phyloP scores from a whole-genome alignment of 192 early-diverging fungal genomes.

The Neocallimastix lanati region DNA sequence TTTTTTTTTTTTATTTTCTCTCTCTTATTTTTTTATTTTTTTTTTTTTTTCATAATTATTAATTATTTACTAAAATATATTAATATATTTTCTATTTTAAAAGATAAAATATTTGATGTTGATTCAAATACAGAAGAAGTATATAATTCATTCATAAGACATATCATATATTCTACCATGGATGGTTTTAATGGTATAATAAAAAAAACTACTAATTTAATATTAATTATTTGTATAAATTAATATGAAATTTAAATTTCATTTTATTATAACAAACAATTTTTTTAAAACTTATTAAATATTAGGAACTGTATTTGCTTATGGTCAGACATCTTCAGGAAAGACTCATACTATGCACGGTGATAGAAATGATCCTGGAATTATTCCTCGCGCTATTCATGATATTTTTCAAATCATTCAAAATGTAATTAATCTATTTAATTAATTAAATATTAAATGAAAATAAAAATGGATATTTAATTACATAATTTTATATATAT shows the following conservation, averaged over 20 bases:
- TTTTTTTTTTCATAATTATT: too few relatives aligned
- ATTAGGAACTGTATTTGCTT: conserved; percentile 91
- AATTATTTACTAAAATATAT: too few relatives aligned
- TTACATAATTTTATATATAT: too few relatives aligned
- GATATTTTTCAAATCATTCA: conserved; percentile 37
- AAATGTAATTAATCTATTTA: conserved; percentile 17
- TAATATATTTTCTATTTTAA: too few relatives aligned
- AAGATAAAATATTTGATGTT: not conserved
- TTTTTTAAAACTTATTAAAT: not conserved
- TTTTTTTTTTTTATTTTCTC: too few relatives aligned
- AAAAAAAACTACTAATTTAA: not conserved
- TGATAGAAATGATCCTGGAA: conserved; percentile 32
- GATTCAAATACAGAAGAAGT: not conserved
- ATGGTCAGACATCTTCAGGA: conserved; percentile 91
- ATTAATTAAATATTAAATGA: conserved; percentile 21
- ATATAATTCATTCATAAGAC: not conserved
- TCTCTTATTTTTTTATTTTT: too few relatives aligned
- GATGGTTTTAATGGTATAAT: conserved; percentile 74
- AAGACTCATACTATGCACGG: conserved; percentile 71
- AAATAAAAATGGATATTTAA: conserved; percentile 2
- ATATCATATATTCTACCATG: conserved; percentile 52
- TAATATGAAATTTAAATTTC: not conserved
- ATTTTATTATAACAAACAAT: not conserved
- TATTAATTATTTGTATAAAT: too few relatives aligned
- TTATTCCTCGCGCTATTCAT: conserved; percentile 45